Base-by-base conservation (phyloP, 163 green algal genomes). In the Scenedesmus sp. region DNA sequence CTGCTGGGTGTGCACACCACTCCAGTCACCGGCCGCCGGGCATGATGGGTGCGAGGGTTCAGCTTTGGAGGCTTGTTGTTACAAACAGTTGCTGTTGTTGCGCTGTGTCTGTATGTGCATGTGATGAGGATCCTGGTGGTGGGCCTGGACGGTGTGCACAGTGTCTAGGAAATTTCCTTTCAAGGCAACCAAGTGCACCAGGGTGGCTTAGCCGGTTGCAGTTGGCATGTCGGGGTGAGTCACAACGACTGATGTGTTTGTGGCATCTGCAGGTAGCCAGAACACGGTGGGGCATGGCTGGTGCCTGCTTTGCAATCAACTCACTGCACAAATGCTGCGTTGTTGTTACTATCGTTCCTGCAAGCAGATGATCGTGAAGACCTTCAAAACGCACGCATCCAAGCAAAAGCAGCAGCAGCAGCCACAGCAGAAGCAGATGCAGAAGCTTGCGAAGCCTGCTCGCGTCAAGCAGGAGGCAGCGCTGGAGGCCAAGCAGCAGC, bases 401-500 rank as follows among this genome's bases (percentile, higher is more conserved):
- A n/a, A 13, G 33, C n/a, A 73, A 49, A 33, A 46, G 26, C 40
- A 86, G 0, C 81, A 72, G 80, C 26, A 44, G 26, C 80, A 86
- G 79, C 79, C 44, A 7, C 80, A 85, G 80, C 80, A 85, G 80
- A n/a, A 68, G 43, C 33, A 68, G 80, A 9, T 33, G 46, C 40
- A 56, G 81, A 46, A 70, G 46, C 13, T 49, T 76, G 26, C n/a
- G 18, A 46, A 35, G 42, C 10, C 49, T n/a, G 65, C 16, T 1
- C 26, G 65, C 26, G 26, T 51, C n/a, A 40, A 42, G 24, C 81
- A 70, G 81, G 46, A 44, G 26, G 13, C 20, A 44, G 43, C 81
- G n/a, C 30, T 10, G 18, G 81, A 56, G 51, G n/a, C 81, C n/a
- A 85, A 85, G 79, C 79, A 85, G 79, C 65, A 76, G 65, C 65